A percentile compares a stretch with the other conserved stretches of the same genome.
Evolutionary conservation across 306 rosid species (phyloP).

Genomic region (Trifolium repens): DNA sequence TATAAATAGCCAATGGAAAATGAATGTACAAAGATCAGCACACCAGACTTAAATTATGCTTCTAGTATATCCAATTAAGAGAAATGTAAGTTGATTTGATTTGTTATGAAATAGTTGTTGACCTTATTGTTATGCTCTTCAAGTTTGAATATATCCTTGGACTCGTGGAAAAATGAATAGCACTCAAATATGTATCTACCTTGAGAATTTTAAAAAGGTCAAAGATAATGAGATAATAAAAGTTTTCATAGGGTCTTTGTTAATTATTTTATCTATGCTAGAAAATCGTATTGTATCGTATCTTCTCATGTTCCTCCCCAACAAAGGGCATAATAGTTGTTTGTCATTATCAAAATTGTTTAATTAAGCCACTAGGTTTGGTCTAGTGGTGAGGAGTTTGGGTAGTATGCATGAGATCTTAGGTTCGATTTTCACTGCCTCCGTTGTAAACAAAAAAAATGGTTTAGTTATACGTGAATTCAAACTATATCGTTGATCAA

Average conservation of each 20-base stretch:
- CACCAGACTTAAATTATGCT: slow-evolving; percentile 6
- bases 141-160: slow-evolving; percentile 23
- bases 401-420: too few species aligned
- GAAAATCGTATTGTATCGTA: slow-evolving; percentile 10
- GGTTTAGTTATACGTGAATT: slow-evolving; percentile 35
- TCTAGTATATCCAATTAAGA: slow-evolving; percentile 17
- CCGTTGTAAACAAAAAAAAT: background rate
- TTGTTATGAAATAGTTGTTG: slow-evolving; percentile 27
- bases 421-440: too few species aligned
- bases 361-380: background rate
- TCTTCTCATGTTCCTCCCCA: slow-evolving; percentile 20
- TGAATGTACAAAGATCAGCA: slow-evolving; percentile 1
- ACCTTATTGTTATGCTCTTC: slow-evolving; percentile 24
- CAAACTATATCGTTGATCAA: slow-evolving; percentile 20
- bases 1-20: slow-evolving; percentile 16
- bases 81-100: background rate
- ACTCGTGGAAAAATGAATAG: slow-evolving; percentile 22
- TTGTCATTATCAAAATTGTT: slow-evolving; percentile 28
- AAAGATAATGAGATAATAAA: slow-evolving; percentile 20
- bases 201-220: slow-evolving; percentile 19
- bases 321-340: slow-evolving; percentile 7
- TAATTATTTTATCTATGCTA: slow-evolving; percentile 31
- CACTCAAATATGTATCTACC: slow-evolving; percentile 24
- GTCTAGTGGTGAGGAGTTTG: too few species aligned
- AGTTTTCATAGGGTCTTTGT: slow-evolving; percentile 8